Conservation (phyloP, 352 stramenopile species). For the Blastocystis sp. region DNA sequence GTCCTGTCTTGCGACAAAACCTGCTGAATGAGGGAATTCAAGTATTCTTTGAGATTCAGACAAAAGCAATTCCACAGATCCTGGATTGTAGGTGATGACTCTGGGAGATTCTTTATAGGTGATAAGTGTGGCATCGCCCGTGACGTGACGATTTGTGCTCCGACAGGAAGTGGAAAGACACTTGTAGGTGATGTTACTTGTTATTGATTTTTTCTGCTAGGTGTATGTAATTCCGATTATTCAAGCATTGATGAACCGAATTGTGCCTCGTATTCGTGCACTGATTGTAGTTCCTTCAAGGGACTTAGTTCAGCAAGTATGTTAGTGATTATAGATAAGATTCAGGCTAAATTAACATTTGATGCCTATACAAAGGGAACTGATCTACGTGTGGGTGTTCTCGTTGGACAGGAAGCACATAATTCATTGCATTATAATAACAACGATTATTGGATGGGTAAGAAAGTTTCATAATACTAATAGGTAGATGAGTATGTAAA, state of each 20-base stretch:
- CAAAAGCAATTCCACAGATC: conserved; percentile 59
- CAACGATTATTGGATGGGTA: conserved; percentile 22
- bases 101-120: neutral
- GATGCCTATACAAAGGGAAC: conserved; percentile 57
- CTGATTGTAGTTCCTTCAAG: conserved; percentile 39
- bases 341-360: conserved; percentile 44
- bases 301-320: conserved; percentile 46
- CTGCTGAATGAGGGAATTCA: conserved; percentile 50
- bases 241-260: conserved; percentile 25
- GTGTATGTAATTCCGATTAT: conserved; percentile 65
- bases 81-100: conserved; percentile 18
- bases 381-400: neutral
- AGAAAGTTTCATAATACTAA: conserved; percentile 3
- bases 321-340: neutral
- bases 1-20: conserved; percentile 30
- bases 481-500: neutral
- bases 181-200: neutral
- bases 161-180: conserved; percentile 67
- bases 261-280: conserved; percentile 43
- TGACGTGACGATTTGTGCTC: conserved; percentile 61
- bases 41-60: conserved; percentile 68
- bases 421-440: conserved; percentile 4
- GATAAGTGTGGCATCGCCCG: conserved; percentile 47
- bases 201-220: neutral
- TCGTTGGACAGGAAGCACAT: neutral